Evolutionary conservation across 2,329 filamentous ascomycete genomes (phyloP).

Genomic region (Fonsecaea pedrosoi): DNA sequence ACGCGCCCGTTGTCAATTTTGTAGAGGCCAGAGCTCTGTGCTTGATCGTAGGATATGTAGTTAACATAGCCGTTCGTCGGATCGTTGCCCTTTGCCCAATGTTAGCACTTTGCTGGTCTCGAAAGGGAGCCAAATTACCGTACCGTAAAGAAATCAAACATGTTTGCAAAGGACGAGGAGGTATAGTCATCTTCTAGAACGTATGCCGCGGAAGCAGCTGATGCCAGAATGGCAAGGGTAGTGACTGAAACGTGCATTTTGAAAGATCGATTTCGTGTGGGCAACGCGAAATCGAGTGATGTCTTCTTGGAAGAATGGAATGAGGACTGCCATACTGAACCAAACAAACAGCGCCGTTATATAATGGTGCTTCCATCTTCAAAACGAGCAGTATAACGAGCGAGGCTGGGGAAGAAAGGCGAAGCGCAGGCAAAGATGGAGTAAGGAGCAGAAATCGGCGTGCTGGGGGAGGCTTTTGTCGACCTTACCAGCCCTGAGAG

Average conservation of each 20-base stretch:
- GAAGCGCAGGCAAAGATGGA: constrained; percentile 1
- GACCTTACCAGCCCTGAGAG: constrained; percentile 7
- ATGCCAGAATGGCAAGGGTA: constrained; percentile 25
- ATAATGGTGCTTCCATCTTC: constrained; percentile 19
- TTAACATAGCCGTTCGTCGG: constrained; percentile 78
- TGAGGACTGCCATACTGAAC: constrained; percentile 23
- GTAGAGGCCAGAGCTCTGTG: constrained; percentile 64
- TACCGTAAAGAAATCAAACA: constrained; percentile 60
- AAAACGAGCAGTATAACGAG: constrained; percentile 7
- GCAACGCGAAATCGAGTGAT: background rate
- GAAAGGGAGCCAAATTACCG: constrained; percentile 26
- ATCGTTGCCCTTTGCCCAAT: constrained; percentile 56
- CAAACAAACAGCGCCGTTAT: constrained; percentile 20
- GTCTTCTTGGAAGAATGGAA: constrained; percentile 10
- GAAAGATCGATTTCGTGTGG: constrained; percentile 1
- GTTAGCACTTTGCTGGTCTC: background rate
- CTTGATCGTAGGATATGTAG: constrained; percentile 67
- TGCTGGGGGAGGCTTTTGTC: constrained; percentile 24
- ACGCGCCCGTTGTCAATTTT: constrained; percentile 62
- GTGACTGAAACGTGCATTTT: constrained; percentile 31
- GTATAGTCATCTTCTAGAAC: constrained; percentile 58
- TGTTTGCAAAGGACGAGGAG: constrained; percentile 56
- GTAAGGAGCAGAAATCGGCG: constrained; percentile 20
- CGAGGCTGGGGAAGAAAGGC: constrained; percentile 29
- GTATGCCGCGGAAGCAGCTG: constrained; percentile 45